Percentiles rank a stretch among this genome's conserved stretches.
Evolutionary conservation across 345 rosid species (phyloP).

Genomic region (Adansonia digitata): DNA sequence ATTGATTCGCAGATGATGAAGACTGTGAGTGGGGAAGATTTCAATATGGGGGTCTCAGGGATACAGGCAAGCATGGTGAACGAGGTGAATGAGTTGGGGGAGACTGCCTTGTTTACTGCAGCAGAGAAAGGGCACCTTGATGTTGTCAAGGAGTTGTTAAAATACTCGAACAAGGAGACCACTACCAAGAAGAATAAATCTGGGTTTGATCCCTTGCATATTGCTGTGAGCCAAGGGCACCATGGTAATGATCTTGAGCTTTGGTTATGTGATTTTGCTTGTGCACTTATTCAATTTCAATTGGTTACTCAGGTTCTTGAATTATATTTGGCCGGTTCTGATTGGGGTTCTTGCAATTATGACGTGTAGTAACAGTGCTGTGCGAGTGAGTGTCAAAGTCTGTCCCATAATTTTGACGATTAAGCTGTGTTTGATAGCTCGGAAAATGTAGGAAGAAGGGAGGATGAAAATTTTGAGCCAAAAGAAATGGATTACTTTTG

Average conservation of each 20-base stretch:
- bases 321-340: no score
- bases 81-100: constrained; percentile 93
- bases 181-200: constrained; percentile 70
- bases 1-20: constrained; percentile 69
- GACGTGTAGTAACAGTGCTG: neutral
- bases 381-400: neutral
- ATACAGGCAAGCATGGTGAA: constrained; percentile 75
- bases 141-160: constrained; percentile 78
- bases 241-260: constrained; percentile 49
- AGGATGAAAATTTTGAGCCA: neutral
- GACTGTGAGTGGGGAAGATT: constrained; percentile 63
- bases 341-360: neutral
- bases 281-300: neutral
- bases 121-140: constrained; percentile 90
- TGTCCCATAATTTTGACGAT: neutral
- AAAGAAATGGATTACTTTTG: neutral
- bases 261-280: neutral
- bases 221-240: constrained; percentile 83
- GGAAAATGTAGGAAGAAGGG: neutral
- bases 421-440: neutral
- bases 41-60: constrained; percentile 73
- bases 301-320: neutral
- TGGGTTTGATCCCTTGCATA: constrained; percentile 79
- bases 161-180: constrained; percentile 72
- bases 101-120: constrained; percentile 81